Evolutionary conservation across 352 stramenopile genomes (phyloP).

Genomic region (Phytophthora uliginosa): DNA sequence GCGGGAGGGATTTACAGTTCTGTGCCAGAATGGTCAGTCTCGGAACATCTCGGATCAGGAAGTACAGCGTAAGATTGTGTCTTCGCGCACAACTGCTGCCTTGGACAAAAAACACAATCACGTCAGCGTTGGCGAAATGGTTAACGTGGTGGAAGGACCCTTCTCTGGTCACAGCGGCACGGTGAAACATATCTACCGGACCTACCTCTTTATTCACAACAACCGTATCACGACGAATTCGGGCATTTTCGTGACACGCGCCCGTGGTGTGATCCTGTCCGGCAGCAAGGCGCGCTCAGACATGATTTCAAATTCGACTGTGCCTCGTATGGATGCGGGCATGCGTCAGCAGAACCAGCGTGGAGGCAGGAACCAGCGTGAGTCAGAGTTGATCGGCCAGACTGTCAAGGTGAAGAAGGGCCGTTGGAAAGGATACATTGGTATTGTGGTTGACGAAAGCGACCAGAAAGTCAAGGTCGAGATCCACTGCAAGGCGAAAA

Average conservation of each 20-base stretch:
- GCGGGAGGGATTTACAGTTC: conserved; percentile 87
- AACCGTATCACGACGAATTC: conserved; percentile 92
- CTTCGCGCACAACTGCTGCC: conserved; percentile 80
- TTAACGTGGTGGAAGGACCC: conserved; percentile 89
- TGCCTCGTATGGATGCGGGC: conserved; percentile 68
- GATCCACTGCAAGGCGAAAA: conserved; percentile 92
- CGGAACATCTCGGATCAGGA: conserved; percentile 90
- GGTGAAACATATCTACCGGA: conserved; percentile 93
- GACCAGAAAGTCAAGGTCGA: conserved; percentile 94
- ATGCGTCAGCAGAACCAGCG: conserved; percentile 57
- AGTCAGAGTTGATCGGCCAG: conserved; percentile 89
- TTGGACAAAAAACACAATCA: conserved; percentile 93
- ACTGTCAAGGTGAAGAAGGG: conserved; percentile 94
- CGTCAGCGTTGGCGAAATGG: conserved; percentile 91
- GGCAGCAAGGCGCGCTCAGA: conserved; percentile 89
- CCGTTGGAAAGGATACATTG: conserved; percentile 94
- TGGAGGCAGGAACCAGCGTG: conserved; percentile 63
- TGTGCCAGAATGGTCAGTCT: conserved; percentile 89
- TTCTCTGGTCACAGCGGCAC: conserved; percentile 89
- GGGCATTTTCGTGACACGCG: conserved; percentile 90
- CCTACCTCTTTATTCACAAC: conserved; percentile 92
- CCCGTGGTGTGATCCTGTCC: conserved; percentile 84
- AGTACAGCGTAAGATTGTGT: conserved; percentile 91
- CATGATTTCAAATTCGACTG: conserved; percentile 89
- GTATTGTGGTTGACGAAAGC: conserved; percentile 91